Base-by-base conservation (phyloP, 345 rosid genomes). In the Cardiospermum halicacabum region DNA sequence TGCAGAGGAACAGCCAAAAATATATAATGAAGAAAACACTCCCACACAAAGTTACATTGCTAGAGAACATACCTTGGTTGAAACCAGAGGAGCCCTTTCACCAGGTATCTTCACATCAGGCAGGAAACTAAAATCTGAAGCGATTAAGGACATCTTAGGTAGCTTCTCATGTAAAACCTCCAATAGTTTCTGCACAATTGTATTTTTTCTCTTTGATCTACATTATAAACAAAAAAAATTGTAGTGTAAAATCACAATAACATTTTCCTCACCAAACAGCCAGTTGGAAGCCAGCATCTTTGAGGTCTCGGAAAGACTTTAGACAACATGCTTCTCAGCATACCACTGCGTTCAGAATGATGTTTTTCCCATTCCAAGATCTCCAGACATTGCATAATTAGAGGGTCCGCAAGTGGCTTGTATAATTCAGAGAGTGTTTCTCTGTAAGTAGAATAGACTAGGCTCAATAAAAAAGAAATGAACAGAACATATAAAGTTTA, bases 271-370 rank as follows among this genome's bases (percentile, higher is more conserved):
- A 94, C 96, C 96, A 94, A 78, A 82, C 89, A 91, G 53, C 99
- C 97, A 2, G 99, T 94, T 1, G 96, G 99, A 69, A 94, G 89
- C 99, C 99, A 94, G 70, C 86, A 78, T 78, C 97, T 88, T 75
- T 81, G 79, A 68, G 96, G 89, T 69, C 83, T 89, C 55, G 97
- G 95, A 72, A 91, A 83, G 73, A 94, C 56, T 72, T 81, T 86
- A 30, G 87, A 87, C 97, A 92, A 91, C 34, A 90, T 47, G 53
- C 63, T 76, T 77, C 65, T 77, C 56, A 82, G 74, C 49, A 57
- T 34, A 11, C 77, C 36, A 30, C 62, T 62, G 65, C 64, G 64
- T 58, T 62, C 50, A 51, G 79, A 59, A 26, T 81, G 73, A 37
- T 71, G 66, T 62, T 74, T 68, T 62, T 79, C 84, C 45, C 63